Base-by-base conservation (phyloP, 2,329 filamentous ascomycete species). In the Colletotrichum tofieldiae region DNA sequence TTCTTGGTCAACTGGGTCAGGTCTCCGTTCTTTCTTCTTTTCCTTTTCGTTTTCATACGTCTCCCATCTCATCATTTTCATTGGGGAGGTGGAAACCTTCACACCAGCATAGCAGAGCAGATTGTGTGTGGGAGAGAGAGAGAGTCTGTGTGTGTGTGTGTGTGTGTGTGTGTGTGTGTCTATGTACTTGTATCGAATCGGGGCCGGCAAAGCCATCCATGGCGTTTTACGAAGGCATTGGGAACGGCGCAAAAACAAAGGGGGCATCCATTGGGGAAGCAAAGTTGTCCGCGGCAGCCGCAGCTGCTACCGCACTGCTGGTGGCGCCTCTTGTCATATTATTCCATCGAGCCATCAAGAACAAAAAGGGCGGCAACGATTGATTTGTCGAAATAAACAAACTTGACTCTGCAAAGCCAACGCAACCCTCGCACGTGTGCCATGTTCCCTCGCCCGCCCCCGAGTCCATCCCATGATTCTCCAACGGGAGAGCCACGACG, bases 51-150 rank as follows among this genome's bases (percentile, higher is more conserved):
- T 26, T 26, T 41, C 35, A 37, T 26, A 16, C 7, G 26, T n/a
- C 23, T 7, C 23, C 32, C 9, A 37, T 51, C 8, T 35, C 37
- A 14, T 26, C 37, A 4, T 20, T 47, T 56, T 29, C n/a, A n/a
- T 43, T 35, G 29, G 43, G 41, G 23, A 41, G 41, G 29, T 32
- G 29, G 47, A 16, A 41, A 41, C 58, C 39, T 37, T 26, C 39
- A n/a, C 5, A 29, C 14, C 59, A 47, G 70, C 70, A 72, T 72
- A 70, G 66, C 66, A 65, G 64, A 70, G 70, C 52, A 68, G n/a
- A 29, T 47, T 55, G 39, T 56, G 32, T 51, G n/a, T n/a, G n/a
- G n/a, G n/a, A n/a, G n/a, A n/a, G n/a, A n/a, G n/a, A n/a, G n/a
- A n/a, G n/a, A n/a, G n/a, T n/a, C n/a, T 55, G 39, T 56, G 32